Percentiles rank a stretch among this genome's conserved stretches.
These are phyloP conservation scores for Trichoderma reesei DNA, from an alignment of 495 filamentous ascomycete species.

Conservation along the genomic window DNA sequence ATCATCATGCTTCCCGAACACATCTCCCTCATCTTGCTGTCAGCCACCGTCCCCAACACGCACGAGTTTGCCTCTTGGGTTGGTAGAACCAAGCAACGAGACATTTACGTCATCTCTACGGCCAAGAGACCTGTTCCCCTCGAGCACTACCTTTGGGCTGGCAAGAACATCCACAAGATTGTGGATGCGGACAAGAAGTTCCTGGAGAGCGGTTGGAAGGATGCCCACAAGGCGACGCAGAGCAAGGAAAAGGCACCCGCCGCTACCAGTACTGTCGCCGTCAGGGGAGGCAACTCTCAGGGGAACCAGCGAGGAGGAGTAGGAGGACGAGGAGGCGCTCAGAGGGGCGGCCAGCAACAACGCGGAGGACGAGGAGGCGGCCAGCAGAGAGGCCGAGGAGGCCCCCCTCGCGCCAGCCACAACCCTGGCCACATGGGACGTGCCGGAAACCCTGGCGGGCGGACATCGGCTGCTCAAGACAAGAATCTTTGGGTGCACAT, in stretches of 20 bases:
- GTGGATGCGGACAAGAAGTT: conserved; percentile 88
- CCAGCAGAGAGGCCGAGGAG: conserved; percentile 48
- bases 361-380: conserved; percentile 43
- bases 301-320: conserved; percentile 42
- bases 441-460: conserved; percentile 69
- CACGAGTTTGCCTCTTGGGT: conserved; percentile 98
- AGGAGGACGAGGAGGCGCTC: conserved; percentile 29
- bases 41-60: conserved; percentile 94
- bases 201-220: conserved; percentile 85
- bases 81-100: conserved; percentile 93
- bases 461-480: conserved; percentile 83
- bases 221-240: conserved; percentile 73
- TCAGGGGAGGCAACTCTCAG: conserved; percentile 29
- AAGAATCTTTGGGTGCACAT: conserved; percentile 95
- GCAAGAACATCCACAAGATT: conserved; percentile 86
- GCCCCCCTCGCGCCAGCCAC: conserved; percentile 47
- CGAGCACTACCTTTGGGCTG: conserved; percentile 93
- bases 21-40: conserved; percentile 88
- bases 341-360: conserved; percentile 47
- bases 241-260: conserved; percentile 50
- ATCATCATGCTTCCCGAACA: conserved; percentile 99
- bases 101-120: conserved; percentile 98
- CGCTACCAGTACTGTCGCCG: conserved; percentile 48
- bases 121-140: conserved; percentile 89
- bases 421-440: conserved; percentile 75